Evolutionary conservation across 106 monocot species (phyloP), one percentile per base, ranked within the genome.

Genomic region (Platanthera zijinensis): DNA sequence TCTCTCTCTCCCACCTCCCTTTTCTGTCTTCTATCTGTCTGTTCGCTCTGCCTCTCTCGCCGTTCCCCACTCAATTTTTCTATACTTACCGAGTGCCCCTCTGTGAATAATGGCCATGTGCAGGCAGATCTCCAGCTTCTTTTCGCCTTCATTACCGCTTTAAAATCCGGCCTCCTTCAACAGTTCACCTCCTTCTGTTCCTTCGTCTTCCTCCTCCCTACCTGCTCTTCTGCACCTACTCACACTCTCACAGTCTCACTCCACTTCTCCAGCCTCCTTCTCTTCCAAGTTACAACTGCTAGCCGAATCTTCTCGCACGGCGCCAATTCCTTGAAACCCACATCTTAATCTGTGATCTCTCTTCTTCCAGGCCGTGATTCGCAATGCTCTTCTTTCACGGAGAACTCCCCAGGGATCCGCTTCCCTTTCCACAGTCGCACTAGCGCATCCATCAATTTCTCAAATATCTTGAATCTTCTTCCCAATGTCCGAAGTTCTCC

Each of bases 401-500:
- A 56, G 5, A 56, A 5, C 13, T 15, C 56, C n/a, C 17, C 3
- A 15, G 13, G 17, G 56, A 56, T 14, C 56, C 4, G n/a, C 56
- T 56, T 56, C n/a, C 17, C 14, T 56, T 5, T 56, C 56, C 56
- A 56, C 56, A 56, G 12, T 56, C n/a, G 13, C 10, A 56, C 19
- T 7, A 19, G n/a, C 21, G 59, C 59, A 1, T 11, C 21, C 59
- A 61, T 61, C 59, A 22, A n/a, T 61, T 21, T 61, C 21, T 21
- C 21, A n/a, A 21, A 19, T 19, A 61, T 14, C 57, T 14, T 17
- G 1, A 21, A 19, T 61, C 21, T 39, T 25, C 25, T 52, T n/a
- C 45, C 17, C 45, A 48, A 71, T 71, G 70, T 1, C n/a, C 45
- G 54, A 53, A 28, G 17, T 77, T 50, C 39, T 86, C 68, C 52